Base-by-base conservation (phyloP, 495 filamentous ascomycete species). In the Hypoxylon fuscum region DNA sequence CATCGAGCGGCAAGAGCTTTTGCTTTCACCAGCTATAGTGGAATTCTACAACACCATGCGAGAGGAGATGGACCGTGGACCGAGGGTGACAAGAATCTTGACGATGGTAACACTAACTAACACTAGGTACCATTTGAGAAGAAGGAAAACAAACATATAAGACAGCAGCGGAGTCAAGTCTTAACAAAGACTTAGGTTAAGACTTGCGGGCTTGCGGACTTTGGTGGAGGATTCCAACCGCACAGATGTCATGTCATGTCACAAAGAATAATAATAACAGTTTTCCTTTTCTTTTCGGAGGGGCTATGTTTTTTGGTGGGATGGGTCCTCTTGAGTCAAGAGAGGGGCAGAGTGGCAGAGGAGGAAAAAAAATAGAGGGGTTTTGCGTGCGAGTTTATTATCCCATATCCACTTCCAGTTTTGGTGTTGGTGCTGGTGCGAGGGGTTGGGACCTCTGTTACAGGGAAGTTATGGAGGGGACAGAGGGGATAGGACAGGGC, bases 1-100 rank as follows among this genome's bases (percentile, higher is more conserved):
- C 63, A 66, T 66, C 57, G 57, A 66, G 50, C 46, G 34, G 43
- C 45, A 49, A 41, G 22, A 45, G 10, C 15, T 32, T 11, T 34
- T 34, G 7, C 21, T 29, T 55, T 40, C 8, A 4, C 8, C 4
- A 27, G 25, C 25, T 27, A 27, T 27, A 27, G 25, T 27, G 8
- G 25, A 27, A 27, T n/a, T n/a, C 25, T 8, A 27, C 25, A 27
- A 27, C 25, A 27, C 25, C 25, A 27, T 8, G 8, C 3, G 4
- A 27, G 4, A 27, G 8, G 25, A 27, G 25, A 27, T n/a, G n/a
- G n/a, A n/a, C n/a, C n/a, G n/a, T n/a, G n/a, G n/a, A n/a, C n/a
- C n/a, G n/a, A 27, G 8, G 3, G 4, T 27, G 25, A 3, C 25
- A 8, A 27, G 4, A 8, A 8, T 8, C 8, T 27, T 8, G 25